Conservation (phyloP, 2,329 filamentous ascomycete species). For the Epichloe glyceriae region DNA sequence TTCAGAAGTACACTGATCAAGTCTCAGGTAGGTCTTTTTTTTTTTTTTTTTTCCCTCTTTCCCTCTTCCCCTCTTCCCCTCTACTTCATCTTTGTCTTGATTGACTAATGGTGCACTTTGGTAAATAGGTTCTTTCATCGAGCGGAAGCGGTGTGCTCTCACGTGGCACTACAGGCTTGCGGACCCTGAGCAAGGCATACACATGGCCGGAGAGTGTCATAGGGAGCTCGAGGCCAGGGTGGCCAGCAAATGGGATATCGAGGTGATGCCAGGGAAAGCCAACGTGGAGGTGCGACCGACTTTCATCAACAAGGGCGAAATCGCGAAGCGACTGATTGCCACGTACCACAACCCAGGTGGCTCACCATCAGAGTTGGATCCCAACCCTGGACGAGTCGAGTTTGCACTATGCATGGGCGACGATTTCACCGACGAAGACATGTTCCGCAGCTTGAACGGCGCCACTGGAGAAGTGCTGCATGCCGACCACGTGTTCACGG, state of each 20-base stretch:
- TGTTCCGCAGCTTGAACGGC: constrained; percentile 70
- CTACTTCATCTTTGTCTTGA: not conserved
- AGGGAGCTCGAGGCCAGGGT: constrained; percentile 69
- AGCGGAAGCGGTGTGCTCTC: constrained; percentile 83
- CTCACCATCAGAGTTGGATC: constrained; percentile 30
- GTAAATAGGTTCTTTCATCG: constrained; percentile 66
- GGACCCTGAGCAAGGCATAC: constrained; percentile 70
- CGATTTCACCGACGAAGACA: constrained; percentile 96
- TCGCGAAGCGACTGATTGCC: constrained; percentile 68
- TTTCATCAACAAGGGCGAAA: constrained; percentile 97
- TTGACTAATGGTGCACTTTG: no score
- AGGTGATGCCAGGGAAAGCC: constrained; percentile 94
- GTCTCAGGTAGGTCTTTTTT: constrained; percentile 54
- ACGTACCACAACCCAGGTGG: constrained; percentile 48
- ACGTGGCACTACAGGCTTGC: constrained; percentile 96
- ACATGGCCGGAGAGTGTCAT: constrained; percentile 70
- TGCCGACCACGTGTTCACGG: constrained; percentile 65
- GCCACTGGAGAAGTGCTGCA: constrained; percentile 39
- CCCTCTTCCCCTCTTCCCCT: not conserved
- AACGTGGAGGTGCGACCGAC: constrained; percentile 94
- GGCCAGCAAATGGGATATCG: constrained; percentile 71
- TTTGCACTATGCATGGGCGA: constrained; percentile 89
- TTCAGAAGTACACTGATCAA: constrained; percentile 77
- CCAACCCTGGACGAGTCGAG: constrained; percentile 45
- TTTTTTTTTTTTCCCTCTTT: not conserved